Percentiles rank a stretch among this genome's conserved stretches.
These are phyloP conservation scores for Colletotrichum chlorophyti DNA, from an alignment of 2,329 filamentous ascomycete species.

Conservation along the genomic window DNA sequence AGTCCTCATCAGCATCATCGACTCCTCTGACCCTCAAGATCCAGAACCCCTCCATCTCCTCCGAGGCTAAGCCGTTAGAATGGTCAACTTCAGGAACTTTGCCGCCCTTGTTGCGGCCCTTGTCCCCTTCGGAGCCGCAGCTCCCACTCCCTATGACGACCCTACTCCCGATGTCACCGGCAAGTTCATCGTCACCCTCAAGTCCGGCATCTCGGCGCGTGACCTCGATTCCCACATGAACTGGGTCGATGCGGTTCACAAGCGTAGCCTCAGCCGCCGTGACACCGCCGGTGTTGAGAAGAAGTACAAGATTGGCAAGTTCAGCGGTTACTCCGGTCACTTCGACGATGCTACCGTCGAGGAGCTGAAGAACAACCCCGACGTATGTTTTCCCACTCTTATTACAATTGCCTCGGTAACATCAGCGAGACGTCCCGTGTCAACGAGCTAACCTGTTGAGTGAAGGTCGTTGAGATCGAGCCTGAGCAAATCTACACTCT, in stretches of 20 bases:
- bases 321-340: slow-evolving; percentile 49
- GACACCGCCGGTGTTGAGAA: slow-evolving; percentile 46
- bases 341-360: slow-evolving; percentile 50
- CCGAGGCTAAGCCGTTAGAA: neutral
- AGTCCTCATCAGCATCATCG: neutral
- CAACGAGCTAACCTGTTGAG: too few relatives aligned
- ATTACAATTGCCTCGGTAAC: too few relatives aligned
- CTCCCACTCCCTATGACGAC: neutral
- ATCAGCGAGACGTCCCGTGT: too few relatives aligned
- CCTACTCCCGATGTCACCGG: neutral
- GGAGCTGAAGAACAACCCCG: slow-evolving; percentile 43
- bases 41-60: too few relatives aligned
- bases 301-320: slow-evolving; percentile 43
- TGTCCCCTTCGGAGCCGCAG: neutral
- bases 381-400: slow-evolving; percentile 36
- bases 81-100: slow-evolving; percentile 6
- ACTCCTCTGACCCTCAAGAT: neutral
- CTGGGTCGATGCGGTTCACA: slow-evolving; percentile 43
- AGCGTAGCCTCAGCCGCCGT: slow-evolving; percentile 42
- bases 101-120: neutral
- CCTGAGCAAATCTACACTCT: neutral
- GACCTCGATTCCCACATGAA: slow-evolving; percentile 43
- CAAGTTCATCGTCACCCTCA: neutral
- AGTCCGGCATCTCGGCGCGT: slow-evolving; percentile 34
- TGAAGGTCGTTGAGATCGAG: neutral